Percentiles rank a stretch among this genome's conserved stretches.
phyloP scores from a whole-genome alignment of 306 rosid species.

The Casuarina glauca region DNA sequence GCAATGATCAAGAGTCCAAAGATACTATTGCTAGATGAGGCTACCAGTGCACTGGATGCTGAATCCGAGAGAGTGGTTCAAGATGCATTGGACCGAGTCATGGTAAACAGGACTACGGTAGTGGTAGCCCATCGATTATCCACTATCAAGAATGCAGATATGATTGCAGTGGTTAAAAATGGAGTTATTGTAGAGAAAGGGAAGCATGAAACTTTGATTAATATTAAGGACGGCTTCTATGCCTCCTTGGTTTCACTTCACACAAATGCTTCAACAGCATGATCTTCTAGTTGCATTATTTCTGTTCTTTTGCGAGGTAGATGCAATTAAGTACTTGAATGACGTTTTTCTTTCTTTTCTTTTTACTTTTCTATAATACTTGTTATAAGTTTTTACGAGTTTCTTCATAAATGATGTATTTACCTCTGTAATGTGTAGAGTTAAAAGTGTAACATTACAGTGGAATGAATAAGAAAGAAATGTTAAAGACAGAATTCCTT shows the following conservation, averaged over 20 bases:
- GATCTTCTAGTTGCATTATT: neutral
- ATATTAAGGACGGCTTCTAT: conserved; percentile 30
- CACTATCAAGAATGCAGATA: conserved; percentile 60
- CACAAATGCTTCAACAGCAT: conserved; percentile 33
- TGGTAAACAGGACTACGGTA: conserved; percentile 33
- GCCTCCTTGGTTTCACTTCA: conserved; percentile 35
- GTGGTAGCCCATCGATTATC: conserved; percentile 50
- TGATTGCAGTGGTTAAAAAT: conserved; percentile 59
- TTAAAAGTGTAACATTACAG: neutral
- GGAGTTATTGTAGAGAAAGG: conserved; percentile 37
- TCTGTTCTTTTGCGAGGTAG: neutral
- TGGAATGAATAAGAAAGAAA: conserved; percentile 1
- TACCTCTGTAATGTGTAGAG: neutral
- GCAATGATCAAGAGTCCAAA: conserved; percentile 35
- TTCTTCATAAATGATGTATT: conserved; percentile 1
- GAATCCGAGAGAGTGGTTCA: conserved; percentile 41
- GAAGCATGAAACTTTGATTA: conserved; percentile 29
- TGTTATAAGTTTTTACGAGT: neutral
- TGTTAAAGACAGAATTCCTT: too few relatives aligned
- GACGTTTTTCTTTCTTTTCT: neutral
- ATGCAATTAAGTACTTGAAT: neutral
- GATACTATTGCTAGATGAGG: conserved; percentile 33
- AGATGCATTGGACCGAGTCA: conserved; percentile 36
- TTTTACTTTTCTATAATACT: neutral
- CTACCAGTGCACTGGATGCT: conserved; percentile 44